A percentile compares a stretch with the other conserved stretches of the same genome.
phyloP scores from a whole-genome alignment of 106 monocot species.

The Iris macrosiphon region DNA sequence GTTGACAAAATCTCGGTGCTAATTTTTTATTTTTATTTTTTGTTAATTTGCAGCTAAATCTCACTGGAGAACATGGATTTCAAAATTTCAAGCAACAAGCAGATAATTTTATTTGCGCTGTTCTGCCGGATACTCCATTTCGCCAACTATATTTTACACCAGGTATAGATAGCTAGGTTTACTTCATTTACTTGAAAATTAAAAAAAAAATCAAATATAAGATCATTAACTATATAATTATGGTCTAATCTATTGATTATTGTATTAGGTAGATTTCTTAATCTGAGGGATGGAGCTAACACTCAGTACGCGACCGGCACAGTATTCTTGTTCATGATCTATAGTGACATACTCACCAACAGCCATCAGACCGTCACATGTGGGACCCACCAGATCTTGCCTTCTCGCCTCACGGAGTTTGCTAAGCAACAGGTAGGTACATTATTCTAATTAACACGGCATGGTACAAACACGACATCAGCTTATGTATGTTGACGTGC shows the following conservation, averaged over 20 bases:
- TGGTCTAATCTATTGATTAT: not conserved
- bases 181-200: no score
- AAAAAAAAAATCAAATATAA: no score
- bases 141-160: conserved; percentile 60
- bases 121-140: conserved; percentile 69
- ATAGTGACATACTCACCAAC: conserved; percentile 52
- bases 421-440: conserved; percentile 89
- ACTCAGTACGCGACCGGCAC: conserved; percentile 69
- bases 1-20: no score
- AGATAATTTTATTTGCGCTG: conserved; percentile 74
- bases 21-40: not conserved
- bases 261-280: conserved; percentile 62
- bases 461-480: no score
- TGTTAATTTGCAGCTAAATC: conserved; percentile 32
- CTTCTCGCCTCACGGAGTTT: conserved; percentile 46
- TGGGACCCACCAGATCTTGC: conserved; percentile 29
- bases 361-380: conserved; percentile 42
- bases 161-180: conserved; percentile 33
- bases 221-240: not conserved
- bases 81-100: conserved; percentile 71
- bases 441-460: no score
- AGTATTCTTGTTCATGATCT: conserved; percentile 52
- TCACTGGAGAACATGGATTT: conserved; percentile 30
- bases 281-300: conserved; percentile 84
- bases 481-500: not conserved